Percentiles rank a stretch among this genome's conserved stretches.
Conservation (phyloP, 495 filamentous ascomycete species). For the Penicillium flavigenum region DNA sequence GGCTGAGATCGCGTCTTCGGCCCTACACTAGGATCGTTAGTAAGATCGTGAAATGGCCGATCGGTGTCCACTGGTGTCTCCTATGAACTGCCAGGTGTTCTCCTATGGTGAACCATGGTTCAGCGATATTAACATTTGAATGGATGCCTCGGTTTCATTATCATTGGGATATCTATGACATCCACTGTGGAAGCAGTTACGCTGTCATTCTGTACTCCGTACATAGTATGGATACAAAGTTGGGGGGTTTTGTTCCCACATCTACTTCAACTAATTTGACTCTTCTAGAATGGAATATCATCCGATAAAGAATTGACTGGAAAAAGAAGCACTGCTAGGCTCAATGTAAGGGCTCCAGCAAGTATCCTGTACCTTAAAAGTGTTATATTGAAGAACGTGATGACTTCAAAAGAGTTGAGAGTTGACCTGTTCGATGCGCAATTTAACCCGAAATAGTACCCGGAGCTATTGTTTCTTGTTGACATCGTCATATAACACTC, state of each 20-base stretch:
- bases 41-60: slow-evolving; percentile 30
- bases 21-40: slow-evolving; percentile 24
- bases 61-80: slow-evolving; percentile 26
- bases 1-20: slow-evolving; percentile 28
- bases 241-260: background rate
- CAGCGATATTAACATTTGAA: background rate
- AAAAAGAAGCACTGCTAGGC: background rate
- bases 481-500: slow-evolving; percentile 9
- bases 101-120: slow-evolving; percentile 13
- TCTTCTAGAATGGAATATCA: slow-evolving; percentile 1
- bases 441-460: background rate
- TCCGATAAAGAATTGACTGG: background rate
- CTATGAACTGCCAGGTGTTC: slow-evolving; percentile 15
- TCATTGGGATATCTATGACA: background rate
- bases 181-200: background rate
- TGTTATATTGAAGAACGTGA: background rate
- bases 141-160: background rate
- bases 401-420: background rate
- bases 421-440: slow-evolving; percentile 1
- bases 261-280: background rate
- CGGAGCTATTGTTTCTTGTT: background rate
- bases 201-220: background rate
- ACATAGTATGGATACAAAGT: background rate
- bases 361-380: background rate
- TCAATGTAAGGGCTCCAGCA: background rate